Evolutionary conservation across 352 stramenopile genomes (phyloP).

Genomic region (Phytopythium oedochilum): DNA sequence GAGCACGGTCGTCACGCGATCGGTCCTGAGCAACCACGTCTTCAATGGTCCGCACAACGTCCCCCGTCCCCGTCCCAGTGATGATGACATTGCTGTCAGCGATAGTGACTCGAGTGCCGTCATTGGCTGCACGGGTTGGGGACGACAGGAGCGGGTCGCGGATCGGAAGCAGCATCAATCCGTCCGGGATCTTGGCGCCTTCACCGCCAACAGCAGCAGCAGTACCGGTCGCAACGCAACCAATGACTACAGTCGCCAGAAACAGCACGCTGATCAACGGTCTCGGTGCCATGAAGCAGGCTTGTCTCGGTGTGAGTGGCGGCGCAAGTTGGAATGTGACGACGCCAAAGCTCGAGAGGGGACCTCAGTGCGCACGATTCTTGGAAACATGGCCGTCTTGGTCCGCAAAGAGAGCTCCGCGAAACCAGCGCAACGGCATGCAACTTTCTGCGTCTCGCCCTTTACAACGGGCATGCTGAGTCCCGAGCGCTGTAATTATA

Average conservation of each 20-base stretch:
- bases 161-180: neutral
- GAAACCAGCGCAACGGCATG: too few relatives aligned
- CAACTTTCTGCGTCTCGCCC: too few relatives aligned
- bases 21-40: neutral
- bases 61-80: neutral
- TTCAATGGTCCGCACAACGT: neutral
- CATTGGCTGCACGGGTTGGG: neutral
- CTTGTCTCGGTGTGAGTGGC: neutral
- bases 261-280: neutral
- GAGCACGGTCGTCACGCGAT: neutral
- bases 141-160: neutral
- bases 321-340: neutral
- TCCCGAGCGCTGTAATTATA: too few relatives aligned
- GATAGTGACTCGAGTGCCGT: neutral
- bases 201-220: neutral
- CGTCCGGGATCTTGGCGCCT: neutral
- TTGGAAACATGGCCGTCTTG: too few relatives aligned
- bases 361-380: too few relatives aligned
- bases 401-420: too few relatives aligned
- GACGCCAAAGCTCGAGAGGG: neutral
- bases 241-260: neutral
- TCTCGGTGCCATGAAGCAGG: neutral
- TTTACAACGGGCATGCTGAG: too few relatives aligned
- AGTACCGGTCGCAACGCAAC: too few relatives aligned
- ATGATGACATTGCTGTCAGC: conserved; percentile 2